Percentiles rank a stretch among this genome's conserved stretches.
Conservation (phyloP, 768 basidiomycete species). For the Podaxis pistillaris region DNA sequence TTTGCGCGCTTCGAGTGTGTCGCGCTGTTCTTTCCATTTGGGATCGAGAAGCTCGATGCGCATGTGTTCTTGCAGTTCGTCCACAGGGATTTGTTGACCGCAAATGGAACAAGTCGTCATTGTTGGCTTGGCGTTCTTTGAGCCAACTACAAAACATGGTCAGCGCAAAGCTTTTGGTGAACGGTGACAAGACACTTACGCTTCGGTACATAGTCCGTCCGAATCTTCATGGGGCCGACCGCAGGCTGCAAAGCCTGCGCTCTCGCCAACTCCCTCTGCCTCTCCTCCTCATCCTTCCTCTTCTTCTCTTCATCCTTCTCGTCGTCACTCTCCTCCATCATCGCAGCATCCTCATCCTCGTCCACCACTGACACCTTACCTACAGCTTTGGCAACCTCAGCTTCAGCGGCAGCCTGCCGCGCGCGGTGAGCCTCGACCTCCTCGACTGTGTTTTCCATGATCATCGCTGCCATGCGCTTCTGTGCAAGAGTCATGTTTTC, state of each 20-base stretch:
- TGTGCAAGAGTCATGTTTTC: conserved; percentile 96
- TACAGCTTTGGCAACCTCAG: conserved; percentile 80
- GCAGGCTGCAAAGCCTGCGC: conserved; percentile 66
- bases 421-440: conserved; percentile 83
- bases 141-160: conserved; percentile 48
- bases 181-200: conserved; percentile 45
- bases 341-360: conserved; percentile 66
- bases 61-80: conserved; percentile 97
- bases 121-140: conserved; percentile 61
- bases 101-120: conserved; percentile 92
- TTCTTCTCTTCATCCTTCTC: conserved; percentile 65
- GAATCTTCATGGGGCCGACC: conserved; percentile 86
- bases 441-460: conserved; percentile 92
- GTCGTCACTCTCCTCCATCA: conserved; percentile 79
- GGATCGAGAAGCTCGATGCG: conserved; percentile 98
- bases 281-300: conserved; percentile 71
- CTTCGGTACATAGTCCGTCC: conserved; percentile 95
- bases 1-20: conserved; percentile 84
- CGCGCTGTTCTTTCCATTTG: conserved; percentile 96
- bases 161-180: background rate
- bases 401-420: conserved; percentile 81
- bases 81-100: conserved; percentile 93
- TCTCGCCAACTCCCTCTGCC: conserved; percentile 66
- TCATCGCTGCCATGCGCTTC: conserved; percentile 97
- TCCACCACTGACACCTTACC: conserved; percentile 53